Base-by-base conservation (phyloP, 2,329 filamentous ascomycete species). In the Fusarium pininemorale region DNA sequence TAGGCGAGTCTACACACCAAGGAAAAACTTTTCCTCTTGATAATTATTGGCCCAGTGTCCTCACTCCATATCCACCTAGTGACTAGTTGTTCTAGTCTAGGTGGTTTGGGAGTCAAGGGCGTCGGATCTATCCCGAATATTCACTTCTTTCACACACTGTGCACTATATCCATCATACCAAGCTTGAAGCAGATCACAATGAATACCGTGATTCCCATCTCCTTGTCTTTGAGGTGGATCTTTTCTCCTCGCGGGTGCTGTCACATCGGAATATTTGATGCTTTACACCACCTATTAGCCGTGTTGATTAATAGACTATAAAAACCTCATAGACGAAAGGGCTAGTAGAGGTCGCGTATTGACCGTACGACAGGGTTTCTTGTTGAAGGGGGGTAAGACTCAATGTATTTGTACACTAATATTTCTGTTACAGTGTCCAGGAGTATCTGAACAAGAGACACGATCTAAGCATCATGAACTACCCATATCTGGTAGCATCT, bases 381-480 rank as follows among this genome's bases (percentile, higher is more conserved):
- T 20, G 18, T 3, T 9, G 24, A 22, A 22, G 5, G 9, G 32
- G 11, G n/a, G 7, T 15, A 10, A 26, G 18, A 12, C 16, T 26
- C 3, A 3, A 15, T 15, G n/a, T 7, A 15, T 26, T 5, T 26
- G 6, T 15, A 32, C 14, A 20, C n/a, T 13, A 0, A 2, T 8
- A 53, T 32, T 3, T 50, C 15, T 3, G 3, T n/a, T 9, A 18
- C 3, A 16, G 0, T n/a, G 28, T 6, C 5, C 3, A 50, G 15
- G 44, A 28, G 28, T 50, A 14, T 1, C 32, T 13, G 32, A 18
- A 15, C 22, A 12, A 1, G 7, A 20, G 12, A 51, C 15, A 51
- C 3, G 2, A 24, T 35, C 4, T 13, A 20, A 51, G 4, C 30
- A 14, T 14, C 6, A 10, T 18, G 18, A 0, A 6, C 11, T 35